Evolutionary conservation across 179 eudicot species (phyloP), one percentile per base, ranked within the genome.

Genomic region (Beta macrorhiza): DNA sequence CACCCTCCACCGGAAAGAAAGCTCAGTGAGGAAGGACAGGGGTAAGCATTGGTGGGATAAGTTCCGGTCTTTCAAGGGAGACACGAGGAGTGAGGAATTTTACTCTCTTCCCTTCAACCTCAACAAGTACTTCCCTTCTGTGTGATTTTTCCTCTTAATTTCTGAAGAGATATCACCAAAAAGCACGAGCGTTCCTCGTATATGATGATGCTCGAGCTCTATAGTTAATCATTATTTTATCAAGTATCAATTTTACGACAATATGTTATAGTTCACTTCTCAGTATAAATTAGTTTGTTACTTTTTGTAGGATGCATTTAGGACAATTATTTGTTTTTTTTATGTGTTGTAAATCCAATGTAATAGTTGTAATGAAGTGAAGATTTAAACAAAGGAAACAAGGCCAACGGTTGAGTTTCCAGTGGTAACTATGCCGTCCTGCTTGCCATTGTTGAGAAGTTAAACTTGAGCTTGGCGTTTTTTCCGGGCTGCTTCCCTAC

Each of bases 21-120:
- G 52, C 47, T 53, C 89, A 7, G 83, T 88, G n/a, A 87, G 93
- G 78, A 91, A 91, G 79, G 99, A 96, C 79, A 83, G 98, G 83
- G 99, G 99, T 20, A 85, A 91, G 89, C 95, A 85, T 32, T 96
- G 98, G 98, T 96, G 98, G 99, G 97, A 94, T 82, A 90, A 89
- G 83, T 96, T 94, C 87, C 80, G 90, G 73, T 86, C 93, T 0
- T 95, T 73, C 85, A 88, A 91, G 78, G 88, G 92, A 0, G 98
- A 95, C 74, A 84, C 95, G 0, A 90, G 98, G 75, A 95, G 95
- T n/a, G 97, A 92, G 63, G 98, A 95, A 77, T 93, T 95, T 86
- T 95, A 95, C 53, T 86, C 92, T 1, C 87, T 95, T 79, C 98
- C 98, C 76, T 89, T 93, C 80, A 92, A 92, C 83, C 95, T 95